These are phyloP conservation scores for Truncatella angustata DNA, from an alignment of 2,329 filamentous ascomycete species.

Conservation along the genomic window DNA sequence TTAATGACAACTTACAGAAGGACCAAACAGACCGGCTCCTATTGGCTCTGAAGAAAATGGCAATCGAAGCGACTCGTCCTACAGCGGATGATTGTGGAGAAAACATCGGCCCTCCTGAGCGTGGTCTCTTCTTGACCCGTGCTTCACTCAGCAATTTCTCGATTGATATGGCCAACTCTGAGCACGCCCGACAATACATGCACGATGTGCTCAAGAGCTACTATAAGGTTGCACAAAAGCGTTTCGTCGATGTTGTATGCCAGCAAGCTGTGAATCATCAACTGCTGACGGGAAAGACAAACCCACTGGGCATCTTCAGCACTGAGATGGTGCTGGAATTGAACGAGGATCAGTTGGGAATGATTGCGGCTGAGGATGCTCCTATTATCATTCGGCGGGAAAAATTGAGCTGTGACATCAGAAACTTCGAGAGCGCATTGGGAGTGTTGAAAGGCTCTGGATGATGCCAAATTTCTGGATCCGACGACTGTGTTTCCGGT, in stretches of 20 bases:
- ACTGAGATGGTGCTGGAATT: conserved; percentile 41
- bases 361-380: conserved; percentile 47
- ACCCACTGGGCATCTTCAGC: conserved; percentile 43
- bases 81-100: too few species aligned
- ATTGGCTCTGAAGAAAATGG: conserved; percentile 13
- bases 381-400: conserved; percentile 28
- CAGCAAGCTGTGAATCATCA: conserved; percentile 55
- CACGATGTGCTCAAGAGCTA: conserved; percentile 60
- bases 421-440: conserved; percentile 30
- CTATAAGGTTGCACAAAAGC: conserved; percentile 59
- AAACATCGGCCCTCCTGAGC: conserved; percentile 11
- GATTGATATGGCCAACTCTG: conserved; percentile 24
- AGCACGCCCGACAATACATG: conserved; percentile 47
- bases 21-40: conserved; percentile 21
- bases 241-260: conserved; percentile 63
- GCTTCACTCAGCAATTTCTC: conserved; percentile 19
- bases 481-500: too few species aligned
- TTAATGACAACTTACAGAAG: conserved; percentile 35
- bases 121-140: conserved; percentile 15
- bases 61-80: not conserved
- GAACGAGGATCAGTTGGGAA: conserved; percentile 35
- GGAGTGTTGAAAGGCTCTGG: conserved; percentile 8
- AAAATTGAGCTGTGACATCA: conserved; percentile 35
- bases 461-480: too few species aligned
- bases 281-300: conserved; percentile 40